phyloP scores from a whole-genome alignment of 2,329 filamentous ascomycete species.

The Huntiella omanensis region DNA sequence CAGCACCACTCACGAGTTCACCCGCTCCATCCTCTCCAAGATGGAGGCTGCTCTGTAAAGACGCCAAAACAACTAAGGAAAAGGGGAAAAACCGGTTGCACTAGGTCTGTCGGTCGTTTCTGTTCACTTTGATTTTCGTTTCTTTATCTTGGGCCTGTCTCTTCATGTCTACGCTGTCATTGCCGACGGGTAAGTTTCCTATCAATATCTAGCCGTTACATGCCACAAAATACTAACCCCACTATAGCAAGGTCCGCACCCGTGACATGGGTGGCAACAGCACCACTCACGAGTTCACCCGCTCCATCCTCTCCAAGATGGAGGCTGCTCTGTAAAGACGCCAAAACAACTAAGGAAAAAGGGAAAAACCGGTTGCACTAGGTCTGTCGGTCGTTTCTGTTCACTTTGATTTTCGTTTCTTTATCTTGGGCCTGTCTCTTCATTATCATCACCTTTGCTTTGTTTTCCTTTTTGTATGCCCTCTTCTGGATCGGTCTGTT shows the following conservation, averaged over 20 bases:
- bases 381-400: too few species aligned
- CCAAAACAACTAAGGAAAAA: too few species aligned
- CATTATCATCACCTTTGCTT: background rate
- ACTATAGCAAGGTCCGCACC: conserved; percentile 59
- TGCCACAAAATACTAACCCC: conserved; percentile 21
- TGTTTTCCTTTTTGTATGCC: background rate
- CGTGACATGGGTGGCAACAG: conserved; percentile 87
- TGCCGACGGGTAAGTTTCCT: conserved; percentile 57
- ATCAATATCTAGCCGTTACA: background rate
- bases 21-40: conserved; percentile 78
- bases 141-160: background rate
- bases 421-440: background rate
- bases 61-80: too few species aligned
- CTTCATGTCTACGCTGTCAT: conserved; percentile 47
- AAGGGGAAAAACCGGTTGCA: too few species aligned
- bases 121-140: too few species aligned
- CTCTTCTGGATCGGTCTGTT: background rate
- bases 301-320: conserved; percentile 89
- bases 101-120: too few species aligned
- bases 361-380: too few species aligned
- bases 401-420: too few species aligned
- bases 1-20: conserved; percentile 85
- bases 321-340: conserved; percentile 27
- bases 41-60: conserved; percentile 44
- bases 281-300: conserved; percentile 88